Evolutionary conservation across 164 flowering plant genomes (phyloP), one percentile per base, ranked within the genome.

Genomic region (Stephania japonica): DNA sequence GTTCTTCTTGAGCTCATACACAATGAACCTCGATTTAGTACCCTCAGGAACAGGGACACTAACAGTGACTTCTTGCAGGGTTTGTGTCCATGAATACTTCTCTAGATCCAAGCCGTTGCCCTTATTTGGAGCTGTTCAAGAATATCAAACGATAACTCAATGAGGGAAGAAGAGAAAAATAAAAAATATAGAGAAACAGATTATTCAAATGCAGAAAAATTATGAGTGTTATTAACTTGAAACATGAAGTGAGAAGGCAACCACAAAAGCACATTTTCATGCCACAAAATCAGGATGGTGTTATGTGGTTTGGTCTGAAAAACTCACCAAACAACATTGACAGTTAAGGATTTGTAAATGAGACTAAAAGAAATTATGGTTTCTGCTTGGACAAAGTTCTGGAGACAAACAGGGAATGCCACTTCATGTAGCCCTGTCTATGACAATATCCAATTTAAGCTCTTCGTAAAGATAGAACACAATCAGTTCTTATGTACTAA

Each of bases 81-180:
- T 83, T 78, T 95, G 98, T 6, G 85, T 88, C 99, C 99, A 95
- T 3, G 94, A 89, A 73, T 93, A 91, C 0, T 88, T 88, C 43
- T 95, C 99, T 76, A 95, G 76, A 79, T 95, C 99, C 72, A 93
- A 86, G 10, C 98, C 99, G 80, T 95, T 95, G 21, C 89, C 91
- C 38, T 80, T 85, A 74, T 93, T 95, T 38, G 94, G 98, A 68
- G 42, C 97, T 90, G 88, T 71, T 73, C 62, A 77, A 27, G 68
- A 13, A 63, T 59, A 16, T 12, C 21, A 14, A 18, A 56, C n/a
- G 53, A 47, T 9, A 47, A 14, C 53, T 32, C 38, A 47, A 47
- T 9, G 0, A 47, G 53, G 16, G 16, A 47, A 47, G 53, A 47
- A 41, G 21, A 38, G 38, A 70, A 68, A 74, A 13, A 26, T 66